Base-by-base conservation (phyloP, 495 filamentous ascomycete species). In the Neurospora sp. region DNA sequence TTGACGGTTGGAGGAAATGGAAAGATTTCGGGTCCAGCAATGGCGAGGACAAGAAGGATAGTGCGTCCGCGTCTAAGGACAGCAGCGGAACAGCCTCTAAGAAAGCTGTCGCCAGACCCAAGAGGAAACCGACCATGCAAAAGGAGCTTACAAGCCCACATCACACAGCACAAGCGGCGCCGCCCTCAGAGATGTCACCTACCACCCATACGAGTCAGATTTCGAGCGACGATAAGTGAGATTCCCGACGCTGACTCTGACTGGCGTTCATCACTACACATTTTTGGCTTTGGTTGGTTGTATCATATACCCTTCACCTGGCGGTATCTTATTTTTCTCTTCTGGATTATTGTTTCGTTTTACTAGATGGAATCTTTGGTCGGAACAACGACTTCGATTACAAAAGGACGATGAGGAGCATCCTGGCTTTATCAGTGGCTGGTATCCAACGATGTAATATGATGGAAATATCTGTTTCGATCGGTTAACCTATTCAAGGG, bases 1-100 rank as follows among this genome's bases (percentile, higher is more conserved):
- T 94, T 76, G 96, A 98, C 78, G 96, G 96, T 70, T 99, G 96
- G 96, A 90, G 94, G 59, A 93, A 94, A 81, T 99, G 96, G 96
- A 97, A 97, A 77, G 91, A 93, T 74, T 94, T 65, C 27, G 53
- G 53, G 53, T 65, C 53, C 14, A 37, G 27, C 53, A 65, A 65
- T 65, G 53, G 53, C 27, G 53, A 65, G 14, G 53, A 65, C 53
- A 65, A 65, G 27, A 65, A 37, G 53, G 53, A 65, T 35, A 27
- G 4, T 59, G 53, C 53, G 14, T 8, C 5, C 14, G 6, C 53
- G 53, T 35, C 27, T 4, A 65, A 65, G 14, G 53, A 65, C 53
- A 27, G 53, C 27, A 65, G 53, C 53, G 53, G 53, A 5, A 65
- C 14, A 18, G 53, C 12, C 22, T 31, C 22, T 27, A 65, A 65